Base-by-base conservation (phyloP, 768 basidiomycete genomes). In the Lentinula sp. region DNA sequence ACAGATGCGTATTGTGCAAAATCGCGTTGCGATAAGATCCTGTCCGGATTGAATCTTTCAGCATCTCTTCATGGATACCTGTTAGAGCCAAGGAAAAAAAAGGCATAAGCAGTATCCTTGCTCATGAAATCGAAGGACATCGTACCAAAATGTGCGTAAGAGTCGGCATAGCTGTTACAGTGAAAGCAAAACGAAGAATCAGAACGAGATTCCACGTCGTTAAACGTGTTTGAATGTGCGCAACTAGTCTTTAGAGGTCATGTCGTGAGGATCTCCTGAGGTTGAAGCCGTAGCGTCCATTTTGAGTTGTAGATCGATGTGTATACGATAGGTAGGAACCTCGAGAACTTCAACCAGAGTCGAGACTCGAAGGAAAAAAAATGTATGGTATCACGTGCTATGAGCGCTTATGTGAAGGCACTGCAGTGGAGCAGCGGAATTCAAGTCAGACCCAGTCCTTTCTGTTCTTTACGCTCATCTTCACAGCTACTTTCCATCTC, bases 21-120 rank as follows among this genome's bases (percentile, higher is more conserved):
- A 99, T 98, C 63, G 95, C 93, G 62, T 87, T 82, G 65, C 93
- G 89, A 83, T 99, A 99, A 46, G 95, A 93, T 37, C 93, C 87
- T 49, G 97, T 99, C 63, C 97, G 89, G 66, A 99, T 94, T 42
- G 80, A 76, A 76, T 99, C 97, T 76, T 99, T 99, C 74, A 99
- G 77, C 97, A 99, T 99, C 78, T 99, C 97, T 77, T 98, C 95
- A 73, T 98, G 95, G 67, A 98, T 97, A 61, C 95, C 94, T 97
- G 28, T 28, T 28, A 28, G 28, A 28, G 28, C 28, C 3, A 28
- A 67, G 21, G 40, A 10, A 64, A 15, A 48, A 18, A 61, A 8
- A 68, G 56, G 3, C 35, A 51, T 55, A 35, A 34, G 16, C 39
- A 35, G 6, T 32, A 64, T 16, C 23, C 5, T 50, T 42, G 13